Percentiles rank a stretch among this genome's conserved stretches.
phyloP scores from a whole-genome alignment of 139 green algal species.

The Asterochloris erici region DNA sequence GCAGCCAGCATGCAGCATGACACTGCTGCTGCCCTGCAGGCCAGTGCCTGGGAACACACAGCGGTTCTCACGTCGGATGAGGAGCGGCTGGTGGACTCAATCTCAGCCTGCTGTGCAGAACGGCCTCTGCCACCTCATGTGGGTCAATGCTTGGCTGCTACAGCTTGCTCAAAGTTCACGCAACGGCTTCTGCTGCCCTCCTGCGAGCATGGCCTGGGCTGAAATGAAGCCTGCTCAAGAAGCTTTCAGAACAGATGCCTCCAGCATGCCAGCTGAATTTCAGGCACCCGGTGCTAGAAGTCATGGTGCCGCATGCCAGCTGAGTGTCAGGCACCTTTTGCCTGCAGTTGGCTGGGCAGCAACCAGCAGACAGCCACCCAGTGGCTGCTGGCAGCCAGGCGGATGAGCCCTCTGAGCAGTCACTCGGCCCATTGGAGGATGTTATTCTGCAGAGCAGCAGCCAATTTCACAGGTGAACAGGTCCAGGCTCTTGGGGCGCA shows the following conservation, averaged over 20 bases:
- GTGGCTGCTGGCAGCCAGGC: background rate
- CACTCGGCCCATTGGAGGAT: constrained; percentile 41
- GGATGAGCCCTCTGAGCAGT: background rate
- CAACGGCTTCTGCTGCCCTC: background rate
- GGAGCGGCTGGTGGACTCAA: constrained; percentile 47
- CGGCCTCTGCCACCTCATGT: constrained; percentile 63
- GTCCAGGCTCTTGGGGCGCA: background rate
- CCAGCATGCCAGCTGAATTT: background rate
- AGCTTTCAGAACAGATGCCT: background rate
- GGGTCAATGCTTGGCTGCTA: constrained; percentile 1
- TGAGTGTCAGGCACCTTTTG: background rate
- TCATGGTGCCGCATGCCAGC: background rate
- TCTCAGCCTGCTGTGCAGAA: constrained; percentile 45
- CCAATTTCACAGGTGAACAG: constrained; percentile 53
- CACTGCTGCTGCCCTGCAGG: constrained; percentile 24
- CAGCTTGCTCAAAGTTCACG: background rate
- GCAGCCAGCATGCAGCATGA: too few species aligned
- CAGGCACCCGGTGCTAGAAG: background rate
- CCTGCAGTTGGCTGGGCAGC: background rate
- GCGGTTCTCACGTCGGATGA: constrained; percentile 59
- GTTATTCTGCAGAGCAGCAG: constrained; percentile 68
- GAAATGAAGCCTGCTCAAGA: background rate
- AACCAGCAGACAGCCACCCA: background rate
- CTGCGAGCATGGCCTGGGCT: background rate
- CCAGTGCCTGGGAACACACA: constrained; percentile 59